Base-by-base conservation (phyloP, 148 eudicot species). In the Pharnaceum exiguum region DNA sequence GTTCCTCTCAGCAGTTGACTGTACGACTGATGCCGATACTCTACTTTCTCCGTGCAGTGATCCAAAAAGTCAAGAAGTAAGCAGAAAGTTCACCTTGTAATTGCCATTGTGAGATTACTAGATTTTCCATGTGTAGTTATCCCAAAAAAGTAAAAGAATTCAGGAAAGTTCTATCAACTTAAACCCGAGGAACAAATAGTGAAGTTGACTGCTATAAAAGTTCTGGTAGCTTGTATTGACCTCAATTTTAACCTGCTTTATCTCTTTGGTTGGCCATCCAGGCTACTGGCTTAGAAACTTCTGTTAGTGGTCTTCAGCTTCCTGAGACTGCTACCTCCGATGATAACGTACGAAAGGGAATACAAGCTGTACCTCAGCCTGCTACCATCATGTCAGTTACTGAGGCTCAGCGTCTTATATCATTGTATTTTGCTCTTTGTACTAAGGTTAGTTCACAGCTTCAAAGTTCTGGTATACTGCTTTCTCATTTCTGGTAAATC, bases 371-470 rank as follows among this genome's bases (percentile, higher is more conserved):
- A 61, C 55, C 72, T 5, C 78, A 57, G 66, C 57, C 24, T 55
- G 80, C 75, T 81, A 66, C 75, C 16, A 61, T 66, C 59, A 70
- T 78, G 62, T 73, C 93, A 60, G 61, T 80, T 77, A 49, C 75
- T 68, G 82, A 83, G 76, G 95, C 96, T 68, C 91, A 82, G 57
- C 81, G 89, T 44, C 80, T 77, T 22, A 70, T 86, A 51, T 94
- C 99, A 42, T 68, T 94, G 60, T 86, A 79, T 84, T 94, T 94
- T 77, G 89, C 99, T 37, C 82, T 94, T 56, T 89, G 96, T 67
- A 76, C 82, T 60, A 86, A 94, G 99, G 99, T 83, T 28, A 45
- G 66, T 61, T 28, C 57, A 42, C 7, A 48, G 30, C 33, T 40
- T 18, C 21, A 18, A n/a, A 52, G 36, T 60, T 13, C n/a, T 59